phyloP scores from a whole-genome alignment of 2,329 filamentous ascomycete genomes.

The Thielaviopsis euricoi region DNA sequence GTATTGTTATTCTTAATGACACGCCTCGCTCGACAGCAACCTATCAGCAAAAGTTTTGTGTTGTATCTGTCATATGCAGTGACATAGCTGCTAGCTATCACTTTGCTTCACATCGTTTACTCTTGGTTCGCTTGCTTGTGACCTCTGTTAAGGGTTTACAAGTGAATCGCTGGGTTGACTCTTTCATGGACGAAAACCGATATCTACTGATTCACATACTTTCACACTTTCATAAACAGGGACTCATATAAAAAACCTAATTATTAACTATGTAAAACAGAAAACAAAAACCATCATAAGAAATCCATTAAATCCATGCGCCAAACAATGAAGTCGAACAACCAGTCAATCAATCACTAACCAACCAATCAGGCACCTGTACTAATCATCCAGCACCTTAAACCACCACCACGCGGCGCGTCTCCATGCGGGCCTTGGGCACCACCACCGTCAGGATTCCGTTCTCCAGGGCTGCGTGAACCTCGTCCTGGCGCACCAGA shows the following conservation, averaged over 20 bases:
- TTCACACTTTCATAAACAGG: no score
- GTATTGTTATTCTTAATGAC: no score
- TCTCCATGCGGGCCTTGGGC: slow-evolving; percentile 45
- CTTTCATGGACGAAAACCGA: no score
- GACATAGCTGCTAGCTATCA: no score
- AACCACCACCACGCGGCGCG: slow-evolving; percentile 37
- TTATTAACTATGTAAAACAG: neutral
- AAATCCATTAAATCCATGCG: neutral
- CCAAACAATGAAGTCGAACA: neutral
- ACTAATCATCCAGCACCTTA: slow-evolving; percentile 19
- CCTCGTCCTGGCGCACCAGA: slow-evolving; percentile 43
- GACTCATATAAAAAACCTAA: neutral
- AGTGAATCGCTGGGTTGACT: no score
- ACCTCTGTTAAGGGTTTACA: no score
- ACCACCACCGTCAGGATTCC: slow-evolving; percentile 48
- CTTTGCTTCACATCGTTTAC: no score
- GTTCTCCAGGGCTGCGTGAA: slow-evolving; percentile 46
- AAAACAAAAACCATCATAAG: neutral
- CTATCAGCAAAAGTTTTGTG: no score
- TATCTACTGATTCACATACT: neutral
- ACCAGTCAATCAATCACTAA: neutral
- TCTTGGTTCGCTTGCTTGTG: no score
- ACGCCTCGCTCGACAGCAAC: no score
- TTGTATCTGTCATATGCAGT: no score
- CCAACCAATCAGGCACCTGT: no score